These are phyloP conservation scores for Cercophora samala DNA, from an alignment of 495 filamentous ascomycete species.

Conservation along the genomic window DNA sequence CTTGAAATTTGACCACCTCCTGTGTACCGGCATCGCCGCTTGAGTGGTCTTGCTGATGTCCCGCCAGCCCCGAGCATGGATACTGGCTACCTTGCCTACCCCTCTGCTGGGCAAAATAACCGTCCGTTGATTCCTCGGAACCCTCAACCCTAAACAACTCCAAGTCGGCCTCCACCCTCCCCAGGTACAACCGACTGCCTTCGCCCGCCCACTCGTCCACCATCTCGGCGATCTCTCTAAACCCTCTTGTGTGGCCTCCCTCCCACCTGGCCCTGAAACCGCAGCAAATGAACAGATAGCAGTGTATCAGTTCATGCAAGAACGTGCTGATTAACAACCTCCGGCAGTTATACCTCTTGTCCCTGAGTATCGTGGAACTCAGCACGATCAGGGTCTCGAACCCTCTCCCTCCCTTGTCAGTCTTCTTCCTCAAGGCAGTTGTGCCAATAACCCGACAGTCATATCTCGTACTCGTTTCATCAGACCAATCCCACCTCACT, in stretches of 20 bases:
- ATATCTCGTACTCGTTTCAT: constrained; percentile 33
- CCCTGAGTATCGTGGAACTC: constrained; percentile 47
- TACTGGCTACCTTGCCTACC: constrained; percentile 11
- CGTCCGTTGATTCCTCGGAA: background rate
- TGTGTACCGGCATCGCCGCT: background rate
- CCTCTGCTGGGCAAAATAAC: constrained; percentile 1
- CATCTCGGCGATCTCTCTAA: constrained; percentile 46
- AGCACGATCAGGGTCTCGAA: constrained; percentile 56
- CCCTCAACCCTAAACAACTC: constrained; percentile 37
- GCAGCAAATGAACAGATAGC: constrained; percentile 54
- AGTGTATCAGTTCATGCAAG: constrained; percentile 57
- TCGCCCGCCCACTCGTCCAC: constrained; percentile 54
- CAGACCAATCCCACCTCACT: constrained; percentile 54
- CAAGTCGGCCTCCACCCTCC: constrained; percentile 53
- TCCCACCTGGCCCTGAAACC: constrained; percentile 48
- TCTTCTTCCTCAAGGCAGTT: constrained; percentile 47
- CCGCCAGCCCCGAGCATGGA: constrained; percentile 29
- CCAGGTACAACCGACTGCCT: constrained; percentile 44
- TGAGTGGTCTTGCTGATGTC: constrained; percentile 11
- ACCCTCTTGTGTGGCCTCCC: constrained; percentile 54
- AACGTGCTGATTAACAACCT: constrained; percentile 55
- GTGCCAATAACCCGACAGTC: constrained; percentile 50
- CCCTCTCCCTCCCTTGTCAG: constrained; percentile 32
- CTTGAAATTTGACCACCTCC: background rate
- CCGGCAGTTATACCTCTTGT: constrained; percentile 43